A percentile compares a stretch with the other conserved stretches of the same genome.
phyloP scores from a whole-genome alignment of 1,284 basidiomycete species.

The Puccinia horiana region DNA sequence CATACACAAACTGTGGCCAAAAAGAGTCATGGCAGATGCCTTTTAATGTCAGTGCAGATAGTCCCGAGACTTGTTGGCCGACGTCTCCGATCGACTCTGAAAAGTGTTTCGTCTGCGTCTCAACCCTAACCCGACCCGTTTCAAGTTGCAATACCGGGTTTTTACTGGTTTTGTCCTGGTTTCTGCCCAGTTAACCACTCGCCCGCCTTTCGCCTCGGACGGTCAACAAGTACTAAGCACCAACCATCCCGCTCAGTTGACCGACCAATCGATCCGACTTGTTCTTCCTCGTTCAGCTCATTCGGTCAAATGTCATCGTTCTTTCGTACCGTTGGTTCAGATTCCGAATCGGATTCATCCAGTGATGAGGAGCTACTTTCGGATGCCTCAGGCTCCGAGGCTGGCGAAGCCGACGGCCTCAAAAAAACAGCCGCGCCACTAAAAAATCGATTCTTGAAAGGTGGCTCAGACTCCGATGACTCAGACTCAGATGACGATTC shows the following conservation, averaged over 20 bases:
- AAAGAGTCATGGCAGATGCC: too few species aligned
- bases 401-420: constrained; percentile 21
- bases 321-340: constrained; percentile 46
- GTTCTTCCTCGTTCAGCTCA: background rate
- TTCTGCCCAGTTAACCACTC: constrained; percentile 14
- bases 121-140: background rate
- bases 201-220: background rate
- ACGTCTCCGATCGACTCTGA: too few species aligned
- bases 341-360: constrained; percentile 45
- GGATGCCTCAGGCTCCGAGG: constrained; percentile 41
- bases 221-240: background rate
- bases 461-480: constrained; percentile 59
- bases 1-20: too few species aligned
- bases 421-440: constrained; percentile 33
- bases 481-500: constrained; percentile 60
- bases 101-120: too few species aligned
- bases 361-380: constrained; percentile 47
- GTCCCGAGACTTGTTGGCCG: too few species aligned
- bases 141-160: background rate
- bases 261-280: background rate
- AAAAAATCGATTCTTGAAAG: constrained; percentile 41
- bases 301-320: constrained; percentile 37
- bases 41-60: too few species aligned
- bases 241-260: background rate
- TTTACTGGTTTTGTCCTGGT: background rate